These are phyloP conservation scores for Pyrenula massariospora DNA, from an alignment of 495 filamentous ascomycete genomes.

Conservation along the genomic window DNA sequence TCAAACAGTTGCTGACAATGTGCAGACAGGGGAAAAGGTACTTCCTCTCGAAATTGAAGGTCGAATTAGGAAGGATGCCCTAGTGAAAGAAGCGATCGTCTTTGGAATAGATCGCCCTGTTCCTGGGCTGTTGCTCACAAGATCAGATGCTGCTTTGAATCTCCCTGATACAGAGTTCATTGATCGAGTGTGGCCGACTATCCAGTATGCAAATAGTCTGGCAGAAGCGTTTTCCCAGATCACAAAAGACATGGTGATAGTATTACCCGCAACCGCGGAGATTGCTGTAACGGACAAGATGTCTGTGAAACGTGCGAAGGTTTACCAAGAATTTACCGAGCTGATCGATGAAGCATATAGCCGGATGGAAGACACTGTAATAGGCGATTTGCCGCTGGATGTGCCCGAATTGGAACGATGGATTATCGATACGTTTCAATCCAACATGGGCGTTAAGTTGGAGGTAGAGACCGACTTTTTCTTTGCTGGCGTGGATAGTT, in stretches of 20 bases:
- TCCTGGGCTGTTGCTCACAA: constrained; percentile 38
- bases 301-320: constrained; percentile 41
- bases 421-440: constrained; percentile 26
- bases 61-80: constrained; percentile 19
- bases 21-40: constrained; percentile 54
- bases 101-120: constrained; percentile 26
- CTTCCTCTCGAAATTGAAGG: constrained; percentile 52
- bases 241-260: constrained; percentile 39
- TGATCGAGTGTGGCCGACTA: constrained; percentile 31
- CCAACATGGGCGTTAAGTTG: constrained; percentile 25
- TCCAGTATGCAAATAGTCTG: constrained; percentile 35
- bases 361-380: constrained; percentile 13
- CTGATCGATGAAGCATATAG: constrained; percentile 37
- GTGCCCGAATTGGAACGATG: constrained; percentile 24
- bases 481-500: constrained; percentile 43
- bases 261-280: constrained; percentile 24
- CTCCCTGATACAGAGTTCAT: constrained; percentile 29
- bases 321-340: constrained; percentile 32
- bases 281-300: constrained; percentile 44
- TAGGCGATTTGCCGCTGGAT: constrained; percentile 22
- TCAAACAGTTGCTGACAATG: neutral
- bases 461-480: constrained; percentile 38
- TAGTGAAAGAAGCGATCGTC: constrained; percentile 25
- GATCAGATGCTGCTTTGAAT: constrained; percentile 15
- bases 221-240: constrained; percentile 44